Evolutionary conservation across 371 early-diverging fungal genomes (phyloP).

Genomic region (Actinomucor elegans): DNA sequence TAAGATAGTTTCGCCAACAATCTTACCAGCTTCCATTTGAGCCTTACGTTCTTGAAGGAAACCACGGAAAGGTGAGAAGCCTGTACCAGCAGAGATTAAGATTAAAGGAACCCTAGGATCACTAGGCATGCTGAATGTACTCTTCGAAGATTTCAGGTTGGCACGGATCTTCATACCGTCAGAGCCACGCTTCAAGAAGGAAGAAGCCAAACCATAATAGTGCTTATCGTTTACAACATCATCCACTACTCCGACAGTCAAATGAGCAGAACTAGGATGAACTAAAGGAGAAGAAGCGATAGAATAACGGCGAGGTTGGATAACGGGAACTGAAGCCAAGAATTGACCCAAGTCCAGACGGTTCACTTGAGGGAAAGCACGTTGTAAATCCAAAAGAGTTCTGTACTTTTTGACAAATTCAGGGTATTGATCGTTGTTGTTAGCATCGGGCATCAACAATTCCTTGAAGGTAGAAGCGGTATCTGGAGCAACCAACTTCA

Average conservation of each 20-base stretch:
- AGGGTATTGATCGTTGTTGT: constrained; percentile 30
- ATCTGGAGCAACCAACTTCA: constrained; percentile 24
- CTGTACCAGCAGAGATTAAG: constrained; percentile 72
- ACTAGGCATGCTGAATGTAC: constrained; percentile 33
- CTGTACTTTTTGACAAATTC: constrained; percentile 42
- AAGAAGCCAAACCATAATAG: constrained; percentile 42
- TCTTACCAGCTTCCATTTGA: constrained; percentile 19
- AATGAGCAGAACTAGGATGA: constrained; percentile 21
- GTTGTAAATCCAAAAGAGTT: constrained; percentile 47
- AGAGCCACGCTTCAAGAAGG: constrained; percentile 20
- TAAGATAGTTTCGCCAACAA: constrained; percentile 35
- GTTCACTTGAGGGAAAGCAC: constrained; percentile 41
- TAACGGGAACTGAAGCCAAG: constrained; percentile 39
- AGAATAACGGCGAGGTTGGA: constrained; percentile 56
- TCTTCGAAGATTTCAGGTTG: constrained; percentile 34
- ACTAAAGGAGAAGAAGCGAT: constrained; percentile 48
- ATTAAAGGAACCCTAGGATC: constrained; percentile 43
- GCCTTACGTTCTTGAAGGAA: constrained; percentile 54
- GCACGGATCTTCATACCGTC: constrained; percentile 14
- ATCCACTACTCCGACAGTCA: constrained; percentile 40
- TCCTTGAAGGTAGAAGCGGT: constrained; percentile 29
- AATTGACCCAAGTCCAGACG: constrained; percentile 43
- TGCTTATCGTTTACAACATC: constrained; percentile 33
- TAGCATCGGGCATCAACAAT: constrained; percentile 30
- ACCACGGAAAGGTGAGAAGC: constrained; percentile 86